Evolutionary conservation across 2,329 filamentous ascomycete species (phyloP), one percentile per base, ranked within the genome.

Genomic region (Cryphonectria carpinicola): DNA sequence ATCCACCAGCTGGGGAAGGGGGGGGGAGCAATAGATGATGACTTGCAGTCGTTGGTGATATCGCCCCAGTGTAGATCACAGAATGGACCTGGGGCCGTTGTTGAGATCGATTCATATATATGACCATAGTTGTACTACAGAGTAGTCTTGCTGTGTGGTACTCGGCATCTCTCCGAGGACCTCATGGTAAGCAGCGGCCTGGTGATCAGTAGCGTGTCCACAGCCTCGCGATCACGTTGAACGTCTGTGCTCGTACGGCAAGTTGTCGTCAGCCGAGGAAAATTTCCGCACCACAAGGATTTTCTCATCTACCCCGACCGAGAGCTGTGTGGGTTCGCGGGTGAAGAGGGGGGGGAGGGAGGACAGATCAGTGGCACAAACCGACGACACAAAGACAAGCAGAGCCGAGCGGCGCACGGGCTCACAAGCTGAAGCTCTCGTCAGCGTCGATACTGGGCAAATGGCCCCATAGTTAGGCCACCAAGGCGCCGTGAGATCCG

Each of bases 11-110:
- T 49, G 46, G 46, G n/a, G n/a, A n/a, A n/a, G n/a, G n/a, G n/a
- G 46, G 46, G 54, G 32, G 19, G 32, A 35, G 58, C 19, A 35
- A 39, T n/a, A 37, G 35, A 61, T 61, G 58, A 61, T 37, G 58
- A 61, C 32, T 37, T 61, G 32, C 58, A 61, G 54, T 32, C n/a
- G 35, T 32, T 39, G 58, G 22, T 39, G 32, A n/a, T 61, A 37
- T 39, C 28, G 58, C 58, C 58, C 58, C 58, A 39, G 58, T 61
- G 58, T 35, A 61, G 58, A 61, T 61, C 58, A n/a, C 10, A 13
- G 17, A 61, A 35, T 39, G 11, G 35, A 22, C 14, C 56, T 37
- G 17, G 56, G 56, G 14, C 28, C 32, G 56, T 35, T 32, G 56
- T 61, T 17, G 19, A 37, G 28, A 35, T 35, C 28, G 46, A 49